Evolutionary conservation across 139 green algal genomes (phyloP).

Genomic region (Chlorella sp.): DNA sequence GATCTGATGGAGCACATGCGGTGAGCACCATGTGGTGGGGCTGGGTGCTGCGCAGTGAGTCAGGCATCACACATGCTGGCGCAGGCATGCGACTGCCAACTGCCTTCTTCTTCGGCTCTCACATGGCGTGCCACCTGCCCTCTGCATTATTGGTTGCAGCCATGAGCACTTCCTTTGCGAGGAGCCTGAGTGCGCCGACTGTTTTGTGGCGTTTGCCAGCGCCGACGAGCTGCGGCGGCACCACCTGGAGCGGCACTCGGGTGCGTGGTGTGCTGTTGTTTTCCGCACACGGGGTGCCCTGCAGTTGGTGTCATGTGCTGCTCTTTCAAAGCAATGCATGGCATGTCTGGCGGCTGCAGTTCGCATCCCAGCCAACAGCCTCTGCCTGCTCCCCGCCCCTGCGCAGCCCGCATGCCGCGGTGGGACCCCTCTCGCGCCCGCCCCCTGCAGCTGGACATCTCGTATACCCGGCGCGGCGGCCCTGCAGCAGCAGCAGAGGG

Average conservation of each 20-base stretch:
- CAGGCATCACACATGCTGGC: neutral
- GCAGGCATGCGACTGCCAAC: too few species aligned
- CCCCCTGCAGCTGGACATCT: conserved; percentile 63
- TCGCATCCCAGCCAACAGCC: too few species aligned
- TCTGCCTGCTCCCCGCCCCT: too few species aligned
- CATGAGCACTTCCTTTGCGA: conserved; percentile 67
- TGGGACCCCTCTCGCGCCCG: conserved; percentile 61
- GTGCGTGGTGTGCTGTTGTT: conserved; percentile 9
- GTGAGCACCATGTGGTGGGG: neutral
- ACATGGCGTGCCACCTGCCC: too few species aligned
- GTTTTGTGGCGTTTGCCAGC: conserved; percentile 74
- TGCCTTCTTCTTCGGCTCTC: too few species aligned
- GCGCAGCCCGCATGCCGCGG: conserved; percentile 61
- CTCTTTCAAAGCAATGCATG: too few species aligned
- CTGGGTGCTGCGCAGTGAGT: neutral
- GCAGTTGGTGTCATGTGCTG: too few species aligned
- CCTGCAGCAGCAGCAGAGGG: neutral
- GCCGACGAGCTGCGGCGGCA: conserved; percentile 70
- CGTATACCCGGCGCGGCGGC: neutral
- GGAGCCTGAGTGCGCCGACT: conserved; percentile 66
- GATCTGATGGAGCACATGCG: conserved; percentile 52
- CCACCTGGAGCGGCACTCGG: conserved; percentile 53
- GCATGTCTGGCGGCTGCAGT: too few species aligned
- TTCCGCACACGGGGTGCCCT: neutral
- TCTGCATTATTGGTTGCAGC: conserved; percentile 32